Conservation (phyloP, 495 filamentous ascomycete species). For the Aspergillus hancockii region DNA sequence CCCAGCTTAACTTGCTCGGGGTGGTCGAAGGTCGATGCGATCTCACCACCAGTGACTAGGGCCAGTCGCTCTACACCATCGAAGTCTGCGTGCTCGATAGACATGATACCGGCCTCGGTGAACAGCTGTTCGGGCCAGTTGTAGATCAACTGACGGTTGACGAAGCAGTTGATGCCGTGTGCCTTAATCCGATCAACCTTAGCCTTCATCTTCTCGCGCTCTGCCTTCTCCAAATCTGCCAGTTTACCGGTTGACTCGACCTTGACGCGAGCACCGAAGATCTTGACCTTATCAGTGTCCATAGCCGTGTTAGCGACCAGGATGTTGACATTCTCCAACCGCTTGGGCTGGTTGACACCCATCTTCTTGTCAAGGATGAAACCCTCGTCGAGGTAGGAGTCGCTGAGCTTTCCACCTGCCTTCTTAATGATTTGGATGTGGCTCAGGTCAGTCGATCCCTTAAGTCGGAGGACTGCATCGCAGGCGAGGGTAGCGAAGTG, state of each 20-base stretch:
- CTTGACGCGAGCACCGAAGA: constrained; percentile 95
- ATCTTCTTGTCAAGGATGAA: constrained; percentile 99
- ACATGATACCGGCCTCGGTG: constrained; percentile 94
- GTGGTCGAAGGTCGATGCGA: constrained; percentile 96
- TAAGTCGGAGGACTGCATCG: constrained; percentile 87
- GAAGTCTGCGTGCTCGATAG: constrained; percentile 98
- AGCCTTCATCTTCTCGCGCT: constrained; percentile 98
- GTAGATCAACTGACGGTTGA: constrained; percentile 98
- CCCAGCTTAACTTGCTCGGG: constrained; percentile 96
- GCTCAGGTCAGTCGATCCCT: constrained; percentile 90
- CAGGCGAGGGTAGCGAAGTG: constrained; percentile 91
- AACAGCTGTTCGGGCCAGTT: constrained; percentile 99
- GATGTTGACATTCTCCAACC: constrained; percentile 96
- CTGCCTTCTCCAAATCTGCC: constrained; percentile 94
- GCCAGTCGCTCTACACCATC: constrained; percentile 95
- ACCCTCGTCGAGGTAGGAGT: constrained; percentile 96
- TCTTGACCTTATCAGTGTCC: constrained; percentile 99
- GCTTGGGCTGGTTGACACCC: constrained; percentile 96
- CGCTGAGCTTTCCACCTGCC: constrained; percentile 92
- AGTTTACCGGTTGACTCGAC: constrained; percentile 91
- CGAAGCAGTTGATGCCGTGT: constrained; percentile 99
- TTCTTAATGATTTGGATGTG: constrained; percentile 99
- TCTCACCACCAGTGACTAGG: constrained; percentile 94
- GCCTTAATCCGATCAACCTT: constrained; percentile 99
- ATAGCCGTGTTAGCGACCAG: constrained; percentile 96